These are phyloP conservation scores for Fusarium sterilihyphosum DNA, from an alignment of 2,329 filamentous ascomycete species.

Conservation along the genomic window DNA sequence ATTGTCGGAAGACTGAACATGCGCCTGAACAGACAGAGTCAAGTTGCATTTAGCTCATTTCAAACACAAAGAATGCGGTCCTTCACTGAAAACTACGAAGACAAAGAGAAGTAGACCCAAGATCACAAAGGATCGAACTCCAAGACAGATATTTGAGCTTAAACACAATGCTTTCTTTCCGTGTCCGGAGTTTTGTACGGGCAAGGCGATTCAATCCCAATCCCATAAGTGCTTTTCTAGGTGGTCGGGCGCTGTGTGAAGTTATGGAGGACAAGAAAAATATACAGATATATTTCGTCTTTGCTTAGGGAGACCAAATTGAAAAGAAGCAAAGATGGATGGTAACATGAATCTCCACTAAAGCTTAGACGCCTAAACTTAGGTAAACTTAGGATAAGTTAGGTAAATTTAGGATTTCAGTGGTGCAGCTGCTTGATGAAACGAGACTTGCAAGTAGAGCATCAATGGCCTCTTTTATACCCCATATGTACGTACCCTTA, in stretches of 20 bases:
- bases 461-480: not conserved
- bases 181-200: not conserved
- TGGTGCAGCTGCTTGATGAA: not conserved
- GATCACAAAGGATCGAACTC: not conserved
- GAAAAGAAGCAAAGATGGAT: too few species aligned
- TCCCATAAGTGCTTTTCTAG: not conserved
- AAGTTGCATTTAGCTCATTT: not conserved
- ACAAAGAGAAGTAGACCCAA: not conserved
- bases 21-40: not conserved
- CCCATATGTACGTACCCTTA: not conserved
- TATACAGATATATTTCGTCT: not conserved
- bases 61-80: not conserved
- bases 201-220: fast-evolving
- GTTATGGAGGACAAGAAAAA: not conserved
- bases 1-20: not conserved
- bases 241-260: not conserved
- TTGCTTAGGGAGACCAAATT: not conserved
- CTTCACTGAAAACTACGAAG: not conserved
- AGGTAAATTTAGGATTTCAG: not conserved
- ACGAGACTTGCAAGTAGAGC: not conserved
- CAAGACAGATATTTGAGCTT: not conserved
- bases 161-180: not conserved
- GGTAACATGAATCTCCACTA: not conserved
- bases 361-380: not conserved
- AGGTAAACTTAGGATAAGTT: not conserved